phyloP scores from a whole-genome alignment of 176 grass and related monocot species.

The Aegilops tauschii region DNA sequence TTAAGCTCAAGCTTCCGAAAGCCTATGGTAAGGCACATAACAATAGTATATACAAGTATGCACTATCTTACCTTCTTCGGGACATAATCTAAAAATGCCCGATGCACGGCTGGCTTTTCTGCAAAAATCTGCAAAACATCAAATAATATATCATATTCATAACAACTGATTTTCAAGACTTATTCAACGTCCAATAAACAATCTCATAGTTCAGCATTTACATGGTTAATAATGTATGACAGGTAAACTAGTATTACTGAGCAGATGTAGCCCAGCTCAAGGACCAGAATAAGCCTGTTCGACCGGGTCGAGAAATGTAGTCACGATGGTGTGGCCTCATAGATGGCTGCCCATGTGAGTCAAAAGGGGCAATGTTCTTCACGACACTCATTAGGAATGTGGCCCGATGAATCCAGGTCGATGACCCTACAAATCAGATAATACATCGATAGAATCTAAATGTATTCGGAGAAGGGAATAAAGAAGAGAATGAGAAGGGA shows the following conservation, averaged over 20 bases:
- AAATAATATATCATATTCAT: slow-evolving; percentile 15
- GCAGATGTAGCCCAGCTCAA: slow-evolving; percentile 2
- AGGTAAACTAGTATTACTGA: background rate
- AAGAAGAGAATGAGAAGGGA: too few relatives aligned
- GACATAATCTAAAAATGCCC: slow-evolving; percentile 86
- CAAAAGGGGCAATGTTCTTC: too few relatives aligned
- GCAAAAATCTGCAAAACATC: slow-evolving; percentile 84
- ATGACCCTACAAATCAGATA: too few relatives aligned
- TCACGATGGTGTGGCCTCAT: background rate
- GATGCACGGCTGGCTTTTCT: slow-evolving; percentile 94
- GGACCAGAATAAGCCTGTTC: background rate
- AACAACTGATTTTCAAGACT: background rate
- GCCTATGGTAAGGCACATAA: background rate
- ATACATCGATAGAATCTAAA: too few relatives aligned
- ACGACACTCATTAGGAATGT: too few relatives aligned
- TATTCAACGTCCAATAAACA: slow-evolving; percentile 10
- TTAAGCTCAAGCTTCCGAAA: slow-evolving; percentile 10
- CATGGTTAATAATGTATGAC: slow-evolving; percentile 4
- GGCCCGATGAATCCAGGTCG: too few relatives aligned
- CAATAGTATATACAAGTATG: background rate
- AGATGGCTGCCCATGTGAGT: background rate
- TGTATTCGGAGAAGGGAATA: too few relatives aligned
- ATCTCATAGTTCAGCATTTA: slow-evolving; percentile 1
- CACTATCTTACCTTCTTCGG: slow-evolving; percentile 63
- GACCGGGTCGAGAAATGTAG: background rate